phyloP scores from a whole-genome alignment of 495 filamentous ascomycete genomes.

The Immersiella caudata region DNA sequence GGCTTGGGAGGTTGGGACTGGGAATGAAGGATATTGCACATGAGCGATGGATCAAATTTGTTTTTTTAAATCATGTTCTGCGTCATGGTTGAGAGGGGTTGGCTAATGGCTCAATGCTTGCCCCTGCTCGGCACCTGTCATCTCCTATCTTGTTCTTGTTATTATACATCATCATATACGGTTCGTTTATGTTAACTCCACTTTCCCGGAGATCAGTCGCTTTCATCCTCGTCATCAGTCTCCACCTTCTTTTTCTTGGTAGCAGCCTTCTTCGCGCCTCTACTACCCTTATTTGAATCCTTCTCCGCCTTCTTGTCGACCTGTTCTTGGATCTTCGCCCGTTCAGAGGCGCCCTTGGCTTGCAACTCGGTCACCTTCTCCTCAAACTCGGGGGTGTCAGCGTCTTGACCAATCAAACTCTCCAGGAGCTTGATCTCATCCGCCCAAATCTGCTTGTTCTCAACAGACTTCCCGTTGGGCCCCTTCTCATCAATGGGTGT shows the following conservation, averaged over 20 bases:
- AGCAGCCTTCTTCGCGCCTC: conserved; percentile 29
- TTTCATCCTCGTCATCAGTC: conserved; percentile 41
- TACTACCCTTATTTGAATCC: conserved; percentile 56
- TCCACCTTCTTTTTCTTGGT: conserved; percentile 38
- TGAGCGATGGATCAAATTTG: background rate
- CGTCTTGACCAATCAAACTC: conserved; percentile 79
- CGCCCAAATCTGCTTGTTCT: conserved; percentile 79
- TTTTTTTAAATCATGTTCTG: background rate
- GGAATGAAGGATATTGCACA: background rate
- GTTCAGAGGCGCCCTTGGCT: conserved; percentile 66
- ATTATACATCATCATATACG: conserved; percentile 5
- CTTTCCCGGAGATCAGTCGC: conserved; percentile 36
- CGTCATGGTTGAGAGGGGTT: background rate
- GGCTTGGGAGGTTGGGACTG: background rate
- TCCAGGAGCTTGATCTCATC: conserved; percentile 89
- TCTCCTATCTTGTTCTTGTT: conserved; percentile 11
- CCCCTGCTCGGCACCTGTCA: background rate
- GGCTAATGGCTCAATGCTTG: background rate
- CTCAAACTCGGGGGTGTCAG: conserved; percentile 69
- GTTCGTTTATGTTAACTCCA: background rate
- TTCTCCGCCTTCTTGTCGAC: conserved; percentile 60
- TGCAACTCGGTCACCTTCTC: conserved; percentile 58
- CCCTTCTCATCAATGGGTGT: conserved; percentile 80
- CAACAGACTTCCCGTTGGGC: conserved; percentile 56
- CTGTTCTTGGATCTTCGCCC: conserved; percentile 74